Conservation (phyloP, 805 yeast species). For the Zygosaccharomyces kombuchaensis region DNA sequence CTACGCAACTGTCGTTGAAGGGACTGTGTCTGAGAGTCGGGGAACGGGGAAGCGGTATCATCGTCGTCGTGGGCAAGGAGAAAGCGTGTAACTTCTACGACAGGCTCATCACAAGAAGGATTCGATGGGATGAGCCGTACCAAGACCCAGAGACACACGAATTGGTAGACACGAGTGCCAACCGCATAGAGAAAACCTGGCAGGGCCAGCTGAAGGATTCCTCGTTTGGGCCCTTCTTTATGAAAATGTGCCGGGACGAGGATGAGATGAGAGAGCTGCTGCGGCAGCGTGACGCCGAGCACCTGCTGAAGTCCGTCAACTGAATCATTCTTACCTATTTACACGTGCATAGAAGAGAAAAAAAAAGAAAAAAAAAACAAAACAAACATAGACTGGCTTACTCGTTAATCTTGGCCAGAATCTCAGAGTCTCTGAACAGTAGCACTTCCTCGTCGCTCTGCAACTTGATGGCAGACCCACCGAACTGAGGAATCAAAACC, state of each 20-base stretch:
- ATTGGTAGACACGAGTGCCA: constrained; percentile 39
- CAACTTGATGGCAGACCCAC: constrained; percentile 85
- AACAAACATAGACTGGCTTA: neutral
- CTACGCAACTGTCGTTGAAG: constrained; percentile 60
- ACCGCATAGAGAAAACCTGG: constrained; percentile 57
- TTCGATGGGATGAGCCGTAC: constrained; percentile 62
- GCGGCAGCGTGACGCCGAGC: constrained; percentile 48
- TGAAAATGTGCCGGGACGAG: constrained; percentile 48
- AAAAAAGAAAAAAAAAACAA: neutral
- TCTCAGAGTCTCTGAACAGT: constrained; percentile 89
- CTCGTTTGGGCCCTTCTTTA: constrained; percentile 66
- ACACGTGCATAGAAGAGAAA: constrained; percentile 11
- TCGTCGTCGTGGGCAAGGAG: constrained; percentile 72
- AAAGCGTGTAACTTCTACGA: constrained; percentile 59
- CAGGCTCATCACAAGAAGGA: constrained; percentile 55
- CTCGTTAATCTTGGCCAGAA: constrained; percentile 82
- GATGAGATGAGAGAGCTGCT: constrained; percentile 49
- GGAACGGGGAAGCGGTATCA: constrained; percentile 44
- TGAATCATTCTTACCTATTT: constrained; percentile 12
- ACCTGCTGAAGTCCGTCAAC: constrained; percentile 20
- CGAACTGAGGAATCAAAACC: constrained; percentile 90
- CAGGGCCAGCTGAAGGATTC: constrained; percentile 56
- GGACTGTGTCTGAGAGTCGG: constrained; percentile 57
- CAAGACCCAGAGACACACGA: constrained; percentile 30
- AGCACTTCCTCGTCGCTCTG: constrained; percentile 73